phyloP scores from a whole-genome alignment of 2,329 filamentous ascomycete genomes.

The Arthrobotrys musiformis region DNA sequence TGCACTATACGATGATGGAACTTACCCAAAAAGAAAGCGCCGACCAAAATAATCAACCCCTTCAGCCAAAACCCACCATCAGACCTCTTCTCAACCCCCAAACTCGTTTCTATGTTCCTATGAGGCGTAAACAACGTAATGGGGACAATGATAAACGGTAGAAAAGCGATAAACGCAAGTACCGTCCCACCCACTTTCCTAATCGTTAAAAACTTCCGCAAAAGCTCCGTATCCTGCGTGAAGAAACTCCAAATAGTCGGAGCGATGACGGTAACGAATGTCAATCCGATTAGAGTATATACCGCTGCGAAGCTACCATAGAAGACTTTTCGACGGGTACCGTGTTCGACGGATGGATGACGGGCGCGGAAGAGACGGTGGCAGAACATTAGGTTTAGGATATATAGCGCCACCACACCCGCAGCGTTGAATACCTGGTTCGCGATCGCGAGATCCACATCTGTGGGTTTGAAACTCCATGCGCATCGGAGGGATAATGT shows the following conservation, averaged over 20 bases:
- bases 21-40: constrained; percentile 69
- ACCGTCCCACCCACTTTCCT: constrained; percentile 68
- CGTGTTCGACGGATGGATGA: constrained; percentile 67
- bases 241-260: constrained; percentile 47
- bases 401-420: constrained; percentile 78
- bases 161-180: constrained; percentile 73
- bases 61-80: constrained; percentile 75
- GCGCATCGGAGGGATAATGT: constrained; percentile 68
- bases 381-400: constrained; percentile 80
- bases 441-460: constrained; percentile 67
- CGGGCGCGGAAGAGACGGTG: constrained; percentile 79
- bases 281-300: constrained; percentile 67
- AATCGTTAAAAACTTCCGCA: constrained; percentile 31
- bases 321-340: constrained; percentile 68
- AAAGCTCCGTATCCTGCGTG: constrained; percentile 27
- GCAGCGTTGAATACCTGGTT: constrained; percentile 77
- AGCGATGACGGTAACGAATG: constrained; percentile 35
- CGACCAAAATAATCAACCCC: constrained; percentile 71
- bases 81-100: constrained; percentile 31
- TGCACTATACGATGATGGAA: too few species aligned
- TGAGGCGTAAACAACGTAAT: constrained; percentile 66
- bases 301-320: constrained; percentile 69
- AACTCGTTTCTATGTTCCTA: constrained; percentile 52
- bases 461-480: constrained; percentile 66
- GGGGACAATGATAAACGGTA: constrained; percentile 71